Evolutionary conservation across 163 green algal species (phyloP).

Genomic region (Chlorella variabilis): DNA sequence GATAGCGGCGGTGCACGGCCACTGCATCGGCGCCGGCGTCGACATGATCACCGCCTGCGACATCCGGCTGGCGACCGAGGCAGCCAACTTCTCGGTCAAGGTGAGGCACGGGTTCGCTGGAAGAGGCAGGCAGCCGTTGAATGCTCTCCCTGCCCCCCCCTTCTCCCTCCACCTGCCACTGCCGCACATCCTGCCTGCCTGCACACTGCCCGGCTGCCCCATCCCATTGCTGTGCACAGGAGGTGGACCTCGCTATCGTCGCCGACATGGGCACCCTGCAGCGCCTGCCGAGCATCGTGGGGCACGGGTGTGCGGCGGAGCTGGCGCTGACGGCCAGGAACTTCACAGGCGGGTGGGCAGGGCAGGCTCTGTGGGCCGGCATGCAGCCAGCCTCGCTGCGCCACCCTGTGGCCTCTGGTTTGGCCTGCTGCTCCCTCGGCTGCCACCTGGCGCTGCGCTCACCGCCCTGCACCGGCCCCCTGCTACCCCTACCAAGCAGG

Average conservation of each 20-base stretch:
- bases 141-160: too few relatives aligned
- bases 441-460: background rate
- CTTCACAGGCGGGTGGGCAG: slow-evolving; percentile 48
- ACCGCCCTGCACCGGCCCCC: background rate
- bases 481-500: slow-evolving; percentile 1
- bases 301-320: slow-evolving; percentile 67
- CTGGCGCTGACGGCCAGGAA: slow-evolving; percentile 75
- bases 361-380: background rate
- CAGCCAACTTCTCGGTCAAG: slow-evolving; percentile 92
- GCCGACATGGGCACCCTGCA: slow-evolving; percentile 95
- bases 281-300: slow-evolving; percentile 87
- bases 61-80: slow-evolving; percentile 72
- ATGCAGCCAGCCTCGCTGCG: too few relatives aligned
- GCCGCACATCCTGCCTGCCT: background rate
- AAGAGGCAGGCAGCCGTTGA: too few relatives aligned
- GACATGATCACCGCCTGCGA: slow-evolving; percentile 92
- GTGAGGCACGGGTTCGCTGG: slow-evolving; percentile 44
- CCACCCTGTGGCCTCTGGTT: background rate
- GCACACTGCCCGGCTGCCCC: background rate
- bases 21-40: slow-evolving; percentile 89
- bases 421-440: background rate
- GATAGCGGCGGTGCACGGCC: slow-evolving; percentile 81
- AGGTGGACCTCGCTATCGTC: slow-evolving; percentile 91
- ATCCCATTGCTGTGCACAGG: slow-evolving; percentile 56
- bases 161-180: too few relatives aligned